Evolutionary conservation across 2,329 filamentous ascomycete genomes (phyloP).

Genomic region (Aureobasidium pullulans): DNA sequence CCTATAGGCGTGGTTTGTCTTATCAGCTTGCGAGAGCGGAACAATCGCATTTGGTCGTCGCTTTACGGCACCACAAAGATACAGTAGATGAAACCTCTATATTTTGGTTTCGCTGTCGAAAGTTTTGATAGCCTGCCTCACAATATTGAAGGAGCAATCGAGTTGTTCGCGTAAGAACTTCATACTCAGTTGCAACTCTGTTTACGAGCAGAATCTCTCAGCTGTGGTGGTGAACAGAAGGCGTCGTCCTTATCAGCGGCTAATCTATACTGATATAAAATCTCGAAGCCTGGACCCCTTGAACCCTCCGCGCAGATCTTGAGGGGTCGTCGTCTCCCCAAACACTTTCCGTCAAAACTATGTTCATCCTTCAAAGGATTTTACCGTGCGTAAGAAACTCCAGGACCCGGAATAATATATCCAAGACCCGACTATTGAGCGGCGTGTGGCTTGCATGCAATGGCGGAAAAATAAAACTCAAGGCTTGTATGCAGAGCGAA

Average conservation of each 20-base stretch:
- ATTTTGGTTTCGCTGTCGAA: background rate
- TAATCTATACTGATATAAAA: background rate
- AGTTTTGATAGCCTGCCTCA: background rate
- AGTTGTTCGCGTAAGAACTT: background rate
- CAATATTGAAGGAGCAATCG: background rate
- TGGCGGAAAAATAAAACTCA: background rate
- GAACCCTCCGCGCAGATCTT: background rate
- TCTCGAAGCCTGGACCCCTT: background rate
- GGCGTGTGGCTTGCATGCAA: background rate
- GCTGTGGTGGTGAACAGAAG: background rate
- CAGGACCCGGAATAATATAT: conserved; percentile 1
- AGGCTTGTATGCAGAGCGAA: background rate
- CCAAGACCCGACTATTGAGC: background rate
- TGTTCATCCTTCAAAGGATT: background rate
- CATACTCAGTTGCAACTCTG: background rate
- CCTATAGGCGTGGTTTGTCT: background rate
- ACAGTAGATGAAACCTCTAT: background rate
- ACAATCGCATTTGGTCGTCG: background rate
- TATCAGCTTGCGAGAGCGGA: background rate
- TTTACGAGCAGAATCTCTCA: background rate
- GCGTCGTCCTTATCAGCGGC: background rate
- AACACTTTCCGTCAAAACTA: background rate
- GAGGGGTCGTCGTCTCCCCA: background rate
- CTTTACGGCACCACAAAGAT: background rate
- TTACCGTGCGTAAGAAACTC: background rate